Base-by-base conservation (phyloP, 2,329 filamentous ascomycete species). In the Aspergillus sp. region DNA sequence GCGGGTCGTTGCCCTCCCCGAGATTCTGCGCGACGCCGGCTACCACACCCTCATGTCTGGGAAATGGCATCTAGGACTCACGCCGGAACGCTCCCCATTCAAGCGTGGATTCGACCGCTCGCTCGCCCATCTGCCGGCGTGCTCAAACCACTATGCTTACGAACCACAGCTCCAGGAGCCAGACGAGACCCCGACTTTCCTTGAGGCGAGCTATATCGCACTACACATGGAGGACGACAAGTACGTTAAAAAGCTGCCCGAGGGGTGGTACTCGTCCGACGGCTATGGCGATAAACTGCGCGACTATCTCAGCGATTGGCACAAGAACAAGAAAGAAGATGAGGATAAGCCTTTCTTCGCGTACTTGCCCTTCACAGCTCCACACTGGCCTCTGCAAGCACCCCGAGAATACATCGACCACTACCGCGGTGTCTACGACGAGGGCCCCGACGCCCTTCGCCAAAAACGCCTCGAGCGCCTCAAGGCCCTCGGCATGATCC, bases 11-110 rank as follows among this genome's bases (percentile, higher is more conserved):
- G 80, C 84, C 5, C 71, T 87, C 13, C 83, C 84, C 2, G 84
- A 87, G 67, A 65, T 87, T 2, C 75, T 87, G 5, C 79, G 75
- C 4, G 85, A 86, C 59, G 79, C 75, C 0, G 85, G 84, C 13
- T 87, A 87, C 66, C 76, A 81, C 49, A 87, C 85, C 1, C 62
- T 85, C 5, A 85, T 87, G 80, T 75, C 82, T 5, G 85, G 85
- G 0, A 87, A 88, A 66, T 87, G 85, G 84, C 84, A 87, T 69
- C 71, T 87, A 17, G 85, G 85, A 0, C 71, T 87, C 12, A 85
- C 79, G 0, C 81, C 82, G 0, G 83, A 87, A 62, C 78, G 79
- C 4, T 81, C 78, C 4, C 85, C 85, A 0, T 77, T 80, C 46
- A 78, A 77, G 12, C 77, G 85, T 9, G 85, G 86, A 0, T 88